Evolutionary conservation across 2,329 filamentous ascomycete species (phyloP).

Genomic region (Phoma herbarum): DNA sequence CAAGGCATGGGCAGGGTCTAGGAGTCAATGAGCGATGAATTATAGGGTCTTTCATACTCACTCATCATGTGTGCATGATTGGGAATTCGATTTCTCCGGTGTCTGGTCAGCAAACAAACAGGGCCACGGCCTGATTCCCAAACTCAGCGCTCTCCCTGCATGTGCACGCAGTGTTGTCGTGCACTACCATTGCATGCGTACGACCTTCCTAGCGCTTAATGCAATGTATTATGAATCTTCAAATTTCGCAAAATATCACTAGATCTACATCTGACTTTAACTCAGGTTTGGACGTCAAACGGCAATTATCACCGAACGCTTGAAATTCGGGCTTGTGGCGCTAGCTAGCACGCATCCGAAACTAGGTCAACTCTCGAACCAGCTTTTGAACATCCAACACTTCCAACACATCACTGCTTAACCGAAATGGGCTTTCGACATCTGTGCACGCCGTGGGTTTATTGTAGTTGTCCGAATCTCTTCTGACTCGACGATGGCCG

Average conservation of each 20-base stretch:
- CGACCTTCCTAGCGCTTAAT: conserved; percentile 21
- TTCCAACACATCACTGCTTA: neutral
- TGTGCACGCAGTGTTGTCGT: conserved; percentile 19
- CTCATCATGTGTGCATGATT: conserved; percentile 50
- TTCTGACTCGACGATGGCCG: conserved; percentile 1
- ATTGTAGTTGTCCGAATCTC: neutral
- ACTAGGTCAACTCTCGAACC: conserved; percentile 4
- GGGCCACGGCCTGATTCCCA: conserved; percentile 47
- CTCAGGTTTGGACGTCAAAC: neutral
- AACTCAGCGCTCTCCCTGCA: conserved; percentile 24
- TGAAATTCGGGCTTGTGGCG: neutral
- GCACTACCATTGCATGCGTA: conserved; percentile 22
- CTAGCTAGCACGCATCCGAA: conserved; percentile 12
- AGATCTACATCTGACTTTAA: neutral
- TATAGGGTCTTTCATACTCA: conserved; percentile 49
- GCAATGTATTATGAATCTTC: conserved; percentile 25
- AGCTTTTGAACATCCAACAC: neutral
- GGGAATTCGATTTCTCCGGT: conserved; percentile 51
- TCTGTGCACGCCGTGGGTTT: neutral
- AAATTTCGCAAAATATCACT: neutral
- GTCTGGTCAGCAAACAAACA: conserved; percentile 50
- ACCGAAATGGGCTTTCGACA: neutral
- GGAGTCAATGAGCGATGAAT: conserved; percentile 54
- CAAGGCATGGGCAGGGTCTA: conserved; percentile 49
- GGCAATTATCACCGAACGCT: neutral